phyloP scores from a whole-genome alignment of 192 early-diverging fungal genomes.

The Backusella australiensis region DNA sequence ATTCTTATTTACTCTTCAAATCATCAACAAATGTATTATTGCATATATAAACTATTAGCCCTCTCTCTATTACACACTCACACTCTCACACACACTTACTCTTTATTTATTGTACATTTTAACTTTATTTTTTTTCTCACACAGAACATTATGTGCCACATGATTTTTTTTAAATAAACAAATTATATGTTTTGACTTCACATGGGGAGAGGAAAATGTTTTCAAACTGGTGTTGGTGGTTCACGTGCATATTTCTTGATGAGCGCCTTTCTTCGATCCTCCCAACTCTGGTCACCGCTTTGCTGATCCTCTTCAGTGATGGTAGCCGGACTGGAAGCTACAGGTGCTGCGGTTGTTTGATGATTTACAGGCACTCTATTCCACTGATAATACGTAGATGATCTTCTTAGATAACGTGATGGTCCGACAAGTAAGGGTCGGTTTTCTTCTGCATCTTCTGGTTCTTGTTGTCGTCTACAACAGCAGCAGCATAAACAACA shows the following conservation, averaged over 20 bases:
- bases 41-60: background rate
- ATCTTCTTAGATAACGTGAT: background rate
- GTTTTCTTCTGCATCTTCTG: constrained; percentile 6
- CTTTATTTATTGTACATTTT: background rate
- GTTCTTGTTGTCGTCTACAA: background rate
- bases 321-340: background rate
- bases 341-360: background rate
- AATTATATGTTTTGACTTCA: background rate
- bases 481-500: constrained; percentile 1
- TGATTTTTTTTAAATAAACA: background rate
- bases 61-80: background rate
- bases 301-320: background rate
- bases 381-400: constrained; percentile 19
- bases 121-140: background rate
- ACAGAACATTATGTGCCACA: background rate
- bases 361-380: constrained; percentile 4
- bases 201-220: background rate
- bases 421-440: background rate
- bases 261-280: constrained; percentile 10
- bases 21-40: background rate
- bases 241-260: constrained; percentile 22
- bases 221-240: background rate
- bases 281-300: constrained; percentile 2
- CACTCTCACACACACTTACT: background rate
- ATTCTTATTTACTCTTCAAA: background rate